Base-by-base conservation (phyloP, 495 filamentous ascomycete species). In the Trichoderma reesei region DNA sequence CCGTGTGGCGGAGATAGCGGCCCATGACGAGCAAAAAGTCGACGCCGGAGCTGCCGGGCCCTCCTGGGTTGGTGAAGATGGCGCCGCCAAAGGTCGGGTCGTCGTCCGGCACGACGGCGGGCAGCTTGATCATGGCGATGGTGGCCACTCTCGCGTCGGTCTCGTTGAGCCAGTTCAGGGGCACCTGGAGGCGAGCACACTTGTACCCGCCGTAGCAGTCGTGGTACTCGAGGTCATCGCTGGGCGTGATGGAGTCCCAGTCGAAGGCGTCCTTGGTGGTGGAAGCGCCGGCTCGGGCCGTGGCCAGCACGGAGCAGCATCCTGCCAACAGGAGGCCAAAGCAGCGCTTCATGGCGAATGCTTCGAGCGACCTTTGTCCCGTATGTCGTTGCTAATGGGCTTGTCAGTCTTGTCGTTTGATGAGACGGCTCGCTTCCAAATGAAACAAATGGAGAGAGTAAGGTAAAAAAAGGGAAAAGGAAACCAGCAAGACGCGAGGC, bases 111-210 rank as follows among this genome's bases (percentile, higher is more conserved):
- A 72, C 76, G 36, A 70, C 18, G 62, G 78, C 71, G 46, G 76
- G 71, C 39, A 74, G 64, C 64, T 71, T 72, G 56, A 73, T 41
- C 65, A 79, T 69, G 56, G 72, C 71, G 65, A 78, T 68, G 64
- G 73, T 71, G 10, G 69, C 71, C 10, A 56, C 62, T 20, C 42
- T 46, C 1, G 60, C 42, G 42, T 69, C 63, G n/a, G 63, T 66
- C 18, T 72, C 65, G 54, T 72, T 65, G 18, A 66, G 67, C 68
- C 75, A 80, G 69, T 80, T 77, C 41, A 80, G 72, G 0, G 78
- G 75, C 8, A 80, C 76, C n/a, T 70, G 64, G n/a, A 82, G 74
- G 56, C 78, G 72, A 11, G 79, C 79, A 66, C 79, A 82, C 31
- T 69, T 63, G 63, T 68, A 72, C 39, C 64, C 68, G 34, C 67